phyloP scores from a whole-genome alignment of 1,284 basidiomycete genomes.

The Golubevia pallescens region DNA sequence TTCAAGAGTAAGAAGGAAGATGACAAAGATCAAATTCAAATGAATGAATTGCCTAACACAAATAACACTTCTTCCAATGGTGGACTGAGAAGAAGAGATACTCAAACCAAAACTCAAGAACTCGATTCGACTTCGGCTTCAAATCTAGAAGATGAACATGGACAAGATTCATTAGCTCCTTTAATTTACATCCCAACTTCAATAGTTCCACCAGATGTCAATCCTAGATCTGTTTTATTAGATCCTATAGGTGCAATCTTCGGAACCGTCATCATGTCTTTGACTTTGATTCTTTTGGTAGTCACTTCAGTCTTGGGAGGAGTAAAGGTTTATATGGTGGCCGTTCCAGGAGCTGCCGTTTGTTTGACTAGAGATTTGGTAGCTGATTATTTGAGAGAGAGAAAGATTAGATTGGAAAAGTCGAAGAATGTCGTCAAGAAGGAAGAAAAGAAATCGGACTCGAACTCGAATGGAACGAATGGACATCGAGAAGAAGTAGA shows the following conservation, averaged over 20 bases:
- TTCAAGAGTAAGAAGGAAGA: background rate
- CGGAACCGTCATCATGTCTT: constrained; percentile 67
- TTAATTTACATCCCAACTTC: constrained; percentile 64
- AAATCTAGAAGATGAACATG: background rate
- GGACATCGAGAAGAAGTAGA: constrained; percentile 14
- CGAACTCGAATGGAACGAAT: constrained; percentile 5
- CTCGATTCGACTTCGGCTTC: background rate
- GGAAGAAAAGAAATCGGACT: constrained; percentile 2
- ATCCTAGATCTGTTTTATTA: constrained; percentile 67
- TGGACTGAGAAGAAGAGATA: constrained; percentile 1
- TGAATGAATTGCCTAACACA: constrained; percentile 15
- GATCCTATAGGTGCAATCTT: constrained; percentile 69
- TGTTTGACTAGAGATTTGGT: constrained; percentile 76
- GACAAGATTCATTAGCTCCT: constrained; percentile 1
- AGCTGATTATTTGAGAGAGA: constrained; percentile 67
- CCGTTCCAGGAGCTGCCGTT: constrained; percentile 80
- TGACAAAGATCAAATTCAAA: background rate
- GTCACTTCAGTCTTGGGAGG: constrained; percentile 69
- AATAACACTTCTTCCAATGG: constrained; percentile 19
- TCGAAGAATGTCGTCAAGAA: constrained; percentile 17
- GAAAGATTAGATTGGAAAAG: constrained; percentile 15
- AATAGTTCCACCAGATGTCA: constrained; percentile 67
- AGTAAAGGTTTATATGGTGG: constrained; percentile 73
- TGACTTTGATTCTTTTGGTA: constrained; percentile 71
- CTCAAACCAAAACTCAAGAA: background rate